Evolutionary conservation across 768 basidiomycete genomes (phyloP).

Genomic region (Boletus reticuloceps): DNA sequence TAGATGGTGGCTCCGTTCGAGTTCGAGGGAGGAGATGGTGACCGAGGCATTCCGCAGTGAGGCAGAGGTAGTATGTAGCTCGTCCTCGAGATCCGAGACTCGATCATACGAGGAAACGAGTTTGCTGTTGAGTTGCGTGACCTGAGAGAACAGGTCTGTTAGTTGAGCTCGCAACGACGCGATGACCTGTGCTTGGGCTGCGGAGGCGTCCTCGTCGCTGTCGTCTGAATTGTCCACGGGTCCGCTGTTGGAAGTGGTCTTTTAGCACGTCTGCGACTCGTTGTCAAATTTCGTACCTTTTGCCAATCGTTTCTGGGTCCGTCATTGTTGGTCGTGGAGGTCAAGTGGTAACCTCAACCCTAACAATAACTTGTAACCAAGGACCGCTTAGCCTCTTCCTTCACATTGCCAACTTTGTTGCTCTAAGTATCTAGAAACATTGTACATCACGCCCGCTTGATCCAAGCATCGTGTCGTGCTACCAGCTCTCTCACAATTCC

Average conservation of each 20-base stretch:
- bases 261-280: constrained; percentile 2
- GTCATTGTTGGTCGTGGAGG: constrained; percentile 10
- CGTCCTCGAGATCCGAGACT: constrained; percentile 90
- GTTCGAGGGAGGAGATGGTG: constrained; percentile 76
- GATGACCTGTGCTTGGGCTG: constrained; percentile 85
- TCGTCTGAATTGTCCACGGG: constrained; percentile 8
- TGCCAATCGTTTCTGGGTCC: constrained; percentile 3
- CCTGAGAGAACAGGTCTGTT: constrained; percentile 85
- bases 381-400: not conserved
- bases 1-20: constrained; percentile 83
- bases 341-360: constrained; percentile 14
- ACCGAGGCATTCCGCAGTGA: constrained; percentile 58
- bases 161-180: constrained; percentile 76
- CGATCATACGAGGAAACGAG: constrained; percentile 91
- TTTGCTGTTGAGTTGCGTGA: constrained; percentile 87
- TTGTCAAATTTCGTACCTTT: constrained; percentile 13
- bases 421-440: no score
- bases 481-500: constrained; percentile 81
- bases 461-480: constrained; percentile 71
- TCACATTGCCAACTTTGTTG: no score
- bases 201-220: constrained; percentile 35
- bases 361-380: not conserved
- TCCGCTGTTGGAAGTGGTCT: not conserved
- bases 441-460: constrained; percentile 20
- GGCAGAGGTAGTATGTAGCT: constrained; percentile 65